phyloP scores from a whole-genome alignment of 1,284 basidiomycete genomes.

The Heterobasidion irregulare region DNA sequence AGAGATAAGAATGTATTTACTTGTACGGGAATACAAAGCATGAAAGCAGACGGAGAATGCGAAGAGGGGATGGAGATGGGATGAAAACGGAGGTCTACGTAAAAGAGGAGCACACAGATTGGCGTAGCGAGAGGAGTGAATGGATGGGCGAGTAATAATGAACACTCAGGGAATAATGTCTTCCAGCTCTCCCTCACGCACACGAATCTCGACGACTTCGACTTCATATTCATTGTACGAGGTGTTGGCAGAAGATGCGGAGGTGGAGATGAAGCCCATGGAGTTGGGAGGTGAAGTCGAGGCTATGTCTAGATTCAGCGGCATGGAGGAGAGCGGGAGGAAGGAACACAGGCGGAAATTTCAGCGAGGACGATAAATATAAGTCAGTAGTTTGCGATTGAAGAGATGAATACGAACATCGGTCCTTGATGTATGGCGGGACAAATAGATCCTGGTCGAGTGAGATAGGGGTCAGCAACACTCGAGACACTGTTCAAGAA shows the following conservation, averaged over 20 bases:
- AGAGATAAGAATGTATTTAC: background rate
- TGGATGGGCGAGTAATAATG: too few relatives aligned
- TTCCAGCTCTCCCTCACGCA: slow-evolving; percentile 66
- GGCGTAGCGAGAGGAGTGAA: too few relatives aligned
- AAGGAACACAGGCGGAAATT: background rate
- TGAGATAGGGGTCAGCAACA: background rate
- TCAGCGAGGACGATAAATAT: background rate
- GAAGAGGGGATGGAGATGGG: too few relatives aligned
- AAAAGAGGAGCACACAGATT: too few relatives aligned
- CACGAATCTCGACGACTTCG: slow-evolving; percentile 78
- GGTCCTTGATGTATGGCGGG: slow-evolving; percentile 78
- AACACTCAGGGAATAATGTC: slow-evolving; percentile 56
- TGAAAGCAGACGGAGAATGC: too few relatives aligned
- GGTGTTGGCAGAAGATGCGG: slow-evolving; percentile 57
- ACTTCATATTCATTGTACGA: slow-evolving; percentile 65
- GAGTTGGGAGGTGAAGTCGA: slow-evolving; percentile 73
- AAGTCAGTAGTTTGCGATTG: background rate
- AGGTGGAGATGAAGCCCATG: slow-evolving; percentile 55
- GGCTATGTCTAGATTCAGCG: slow-evolving; percentile 49
- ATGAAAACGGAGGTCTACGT: too few relatives aligned
- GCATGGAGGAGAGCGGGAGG: background rate
- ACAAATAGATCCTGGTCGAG: slow-evolving; percentile 63
- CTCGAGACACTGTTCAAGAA: background rate
- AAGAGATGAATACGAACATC: slow-evolving; percentile 50
- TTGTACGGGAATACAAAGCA: background rate